Evolutionary conservation across 495 filamentous ascomycete genomes (phyloP).

Genomic region (Cetradonia linearis): DNA sequence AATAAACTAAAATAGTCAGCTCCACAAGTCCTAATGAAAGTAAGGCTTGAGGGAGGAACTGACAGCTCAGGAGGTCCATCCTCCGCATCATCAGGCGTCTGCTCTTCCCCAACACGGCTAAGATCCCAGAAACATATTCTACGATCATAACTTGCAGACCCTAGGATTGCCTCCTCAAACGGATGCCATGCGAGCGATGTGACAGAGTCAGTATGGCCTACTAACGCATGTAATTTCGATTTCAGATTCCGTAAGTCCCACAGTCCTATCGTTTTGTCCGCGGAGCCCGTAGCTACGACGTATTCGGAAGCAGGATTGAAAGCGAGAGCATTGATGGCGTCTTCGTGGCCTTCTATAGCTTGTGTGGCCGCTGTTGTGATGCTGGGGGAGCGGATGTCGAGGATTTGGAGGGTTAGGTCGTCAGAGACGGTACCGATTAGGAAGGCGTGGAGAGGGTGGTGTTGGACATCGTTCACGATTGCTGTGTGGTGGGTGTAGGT

Average conservation of each 20-base stretch:
- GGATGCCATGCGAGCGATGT: constrained; percentile 93
- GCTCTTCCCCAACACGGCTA: constrained; percentile 82
- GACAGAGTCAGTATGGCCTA: constrained; percentile 78
- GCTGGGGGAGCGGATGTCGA: constrained; percentile 65
- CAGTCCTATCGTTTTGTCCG: constrained; percentile 85
- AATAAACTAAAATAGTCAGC: constrained; percentile 60
- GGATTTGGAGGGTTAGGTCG: constrained; percentile 82
- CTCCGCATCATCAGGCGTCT: constrained; percentile 88
- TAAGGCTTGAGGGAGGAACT: constrained; percentile 30
- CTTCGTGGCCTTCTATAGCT: constrained; percentile 62
- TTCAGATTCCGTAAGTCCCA: constrained; percentile 92
- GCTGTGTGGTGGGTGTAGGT: constrained; percentile 82
- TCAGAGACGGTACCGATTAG: constrained; percentile 92
- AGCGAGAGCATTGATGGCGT: constrained; percentile 87
- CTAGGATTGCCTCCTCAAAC: constrained; percentile 73
- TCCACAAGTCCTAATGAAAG: too few relatives aligned
- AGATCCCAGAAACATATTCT: constrained; percentile 96
- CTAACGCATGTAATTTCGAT: constrained; percentile 71
- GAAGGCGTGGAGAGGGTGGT: constrained; percentile 71
- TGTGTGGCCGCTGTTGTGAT: constrained; percentile 50
- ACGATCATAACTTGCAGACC: constrained; percentile 83
- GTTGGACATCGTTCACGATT: constrained; percentile 92
- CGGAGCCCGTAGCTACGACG: constrained; percentile 82
- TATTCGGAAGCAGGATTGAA: constrained; percentile 87
- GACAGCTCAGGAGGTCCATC: constrained; percentile 94